Evolutionary conservation across 371 early-diverging fungal genomes (phyloP).

Genomic region (Mortierella sp.): DNA sequence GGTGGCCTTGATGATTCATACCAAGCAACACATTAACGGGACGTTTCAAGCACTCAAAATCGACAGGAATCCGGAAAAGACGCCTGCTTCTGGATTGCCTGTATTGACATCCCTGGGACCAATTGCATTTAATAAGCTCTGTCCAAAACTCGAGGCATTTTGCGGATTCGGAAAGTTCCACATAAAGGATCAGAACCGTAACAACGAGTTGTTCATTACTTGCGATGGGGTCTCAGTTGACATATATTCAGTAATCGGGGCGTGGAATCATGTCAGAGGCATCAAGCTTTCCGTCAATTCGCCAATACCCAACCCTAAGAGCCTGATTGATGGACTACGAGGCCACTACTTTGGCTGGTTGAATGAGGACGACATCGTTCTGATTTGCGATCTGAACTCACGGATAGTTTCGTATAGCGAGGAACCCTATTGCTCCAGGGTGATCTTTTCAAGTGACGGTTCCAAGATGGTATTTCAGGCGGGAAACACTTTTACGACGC

Average conservation of each 20-base stretch:
- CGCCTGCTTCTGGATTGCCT: background rate
- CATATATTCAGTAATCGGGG: background rate
- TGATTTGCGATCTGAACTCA: background rate
- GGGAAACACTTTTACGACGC: background rate
- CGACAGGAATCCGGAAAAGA: background rate
- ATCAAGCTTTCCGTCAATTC: background rate
- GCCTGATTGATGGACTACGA: background rate
- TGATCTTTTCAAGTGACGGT: background rate
- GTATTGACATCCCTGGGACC: too few species aligned
- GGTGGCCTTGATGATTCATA: background rate
- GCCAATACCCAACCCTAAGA: background rate
- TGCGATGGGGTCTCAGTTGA: constrained; percentile 4
- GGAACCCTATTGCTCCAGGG: background rate
- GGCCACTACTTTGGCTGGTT: background rate
- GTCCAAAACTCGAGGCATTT: background rate
- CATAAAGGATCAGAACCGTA: background rate
- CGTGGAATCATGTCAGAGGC: background rate
- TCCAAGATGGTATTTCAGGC: background rate
- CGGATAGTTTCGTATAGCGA: background rate
- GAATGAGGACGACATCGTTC: background rate
- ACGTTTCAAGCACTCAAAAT: background rate
- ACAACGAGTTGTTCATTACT: constrained; percentile 7
- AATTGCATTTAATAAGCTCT: background rate
- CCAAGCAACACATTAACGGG: background rate
- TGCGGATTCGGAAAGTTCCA: constrained; percentile 8